phyloP scores from a whole-genome alignment of 2,329 filamentous ascomycete genomes.

The Phaeomoniella chlamydospora region DNA sequence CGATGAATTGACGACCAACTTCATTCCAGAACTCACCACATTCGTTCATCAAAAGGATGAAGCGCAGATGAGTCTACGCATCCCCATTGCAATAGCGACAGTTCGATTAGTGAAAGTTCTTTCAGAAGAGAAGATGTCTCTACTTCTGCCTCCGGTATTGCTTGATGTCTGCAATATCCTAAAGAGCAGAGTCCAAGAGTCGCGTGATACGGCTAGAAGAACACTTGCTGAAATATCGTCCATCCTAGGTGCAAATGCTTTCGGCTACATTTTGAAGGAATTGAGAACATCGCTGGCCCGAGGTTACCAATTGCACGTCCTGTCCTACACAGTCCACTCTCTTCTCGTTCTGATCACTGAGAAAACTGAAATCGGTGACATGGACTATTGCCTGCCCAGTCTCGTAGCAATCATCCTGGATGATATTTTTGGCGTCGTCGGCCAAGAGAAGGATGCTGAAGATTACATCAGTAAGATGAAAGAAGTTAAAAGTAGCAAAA shows the following conservation, averaged over 20 bases:
- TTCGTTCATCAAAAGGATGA: conserved; percentile 94
- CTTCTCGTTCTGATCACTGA: conserved; percentile 66
- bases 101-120: conserved; percentile 77
- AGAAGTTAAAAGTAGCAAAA: conserved; percentile 96
- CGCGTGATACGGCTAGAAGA: conserved; percentile 78
- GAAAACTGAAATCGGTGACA: conserved; percentile 60
- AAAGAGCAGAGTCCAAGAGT: conserved; percentile 74
- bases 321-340: conserved; percentile 89
- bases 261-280: conserved; percentile 89
- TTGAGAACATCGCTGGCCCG: conserved; percentile 66
- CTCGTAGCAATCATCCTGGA: conserved; percentile 86
- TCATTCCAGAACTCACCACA: conserved; percentile 64
- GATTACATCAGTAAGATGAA: conserved; percentile 93
- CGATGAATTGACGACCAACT: conserved; percentile 57
- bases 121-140: conserved; percentile 55
- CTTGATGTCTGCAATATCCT: conserved; percentile 90
- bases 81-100: conserved; percentile 77
- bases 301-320: conserved; percentile 86
- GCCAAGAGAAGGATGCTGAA: conserved; percentile 93
- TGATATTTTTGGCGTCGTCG: conserved; percentile 83
- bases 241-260: conserved; percentile 66
- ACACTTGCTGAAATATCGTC: conserved; percentile 73
- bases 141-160: conserved; percentile 66
- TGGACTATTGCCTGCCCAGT: conserved; percentile 72
- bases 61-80: conserved; percentile 79